phyloP scores from a whole-genome alignment of 148 eudicot genomes.

The Rheum nobile region DNA sequence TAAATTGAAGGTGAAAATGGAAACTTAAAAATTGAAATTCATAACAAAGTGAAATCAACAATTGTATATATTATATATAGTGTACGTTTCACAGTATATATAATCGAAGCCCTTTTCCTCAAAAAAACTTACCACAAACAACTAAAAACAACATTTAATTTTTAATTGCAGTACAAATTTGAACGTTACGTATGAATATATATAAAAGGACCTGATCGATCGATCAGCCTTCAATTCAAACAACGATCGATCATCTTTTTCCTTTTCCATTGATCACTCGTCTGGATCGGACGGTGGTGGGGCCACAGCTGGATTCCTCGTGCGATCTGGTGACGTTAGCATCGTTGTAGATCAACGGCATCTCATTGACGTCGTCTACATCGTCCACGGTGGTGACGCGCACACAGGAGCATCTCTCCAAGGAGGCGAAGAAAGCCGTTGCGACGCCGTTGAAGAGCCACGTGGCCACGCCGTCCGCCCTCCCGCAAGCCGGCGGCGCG shows the following conservation, averaged over 20 bases:
- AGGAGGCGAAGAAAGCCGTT: constrained; percentile 30
- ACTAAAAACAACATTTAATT: neutral
- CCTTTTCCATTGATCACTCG: neutral
- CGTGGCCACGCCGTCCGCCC: constrained; percentile 27
- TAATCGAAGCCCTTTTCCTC: neutral
- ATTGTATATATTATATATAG: neutral
- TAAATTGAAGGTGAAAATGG: neutral
- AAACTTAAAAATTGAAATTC: neutral
- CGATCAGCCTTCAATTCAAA: neutral
- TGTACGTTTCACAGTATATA: neutral
- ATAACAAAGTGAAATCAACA: neutral
- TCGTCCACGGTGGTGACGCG: constrained; percentile 39
- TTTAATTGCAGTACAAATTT: neutral
- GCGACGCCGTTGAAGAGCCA: constrained; percentile 32
- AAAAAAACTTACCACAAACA: neutral
- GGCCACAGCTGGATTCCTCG: neutral
- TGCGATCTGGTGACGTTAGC: neutral
- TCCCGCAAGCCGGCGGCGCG: constrained; percentile 6
- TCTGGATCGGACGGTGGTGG: constrained; percentile 1
- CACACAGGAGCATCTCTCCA: constrained; percentile 35
- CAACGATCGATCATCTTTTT: neutral
- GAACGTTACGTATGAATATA: neutral
- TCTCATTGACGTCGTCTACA: constrained; percentile 24
- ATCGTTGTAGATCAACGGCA: constrained; percentile 13
- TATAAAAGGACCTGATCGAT: neutral